These are phyloP conservation scores for Globisporangium paddicum DNA, from an alignment of 352 stramenopile genomes.

Conservation along the genomic window DNA sequence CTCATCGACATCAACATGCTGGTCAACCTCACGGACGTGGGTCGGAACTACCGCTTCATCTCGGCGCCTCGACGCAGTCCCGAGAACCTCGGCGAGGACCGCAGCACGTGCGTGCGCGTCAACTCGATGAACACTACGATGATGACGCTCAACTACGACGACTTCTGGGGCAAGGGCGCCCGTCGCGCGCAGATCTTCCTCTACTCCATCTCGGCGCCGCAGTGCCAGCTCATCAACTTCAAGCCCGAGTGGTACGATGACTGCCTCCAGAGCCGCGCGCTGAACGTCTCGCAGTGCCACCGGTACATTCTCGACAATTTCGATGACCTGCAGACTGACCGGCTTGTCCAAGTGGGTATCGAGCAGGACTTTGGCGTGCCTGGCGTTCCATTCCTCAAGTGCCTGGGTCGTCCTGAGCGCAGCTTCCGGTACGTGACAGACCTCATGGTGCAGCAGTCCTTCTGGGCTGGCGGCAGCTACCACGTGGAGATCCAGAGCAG, in stretches of 20 bases:
- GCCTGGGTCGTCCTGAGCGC: slow-evolving; percentile 26
- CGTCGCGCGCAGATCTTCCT: slow-evolving; percentile 32
- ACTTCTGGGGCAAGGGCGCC: slow-evolving; percentile 38
- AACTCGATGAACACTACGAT: slow-evolving; percentile 36
- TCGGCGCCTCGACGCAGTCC: slow-evolving; percentile 24
- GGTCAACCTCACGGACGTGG: slow-evolving; percentile 15
- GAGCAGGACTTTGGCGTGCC: slow-evolving; percentile 34
- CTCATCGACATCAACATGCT: slow-evolving; percentile 13
- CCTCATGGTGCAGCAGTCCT: slow-evolving; percentile 50
- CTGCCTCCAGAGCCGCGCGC: slow-evolving; percentile 21
- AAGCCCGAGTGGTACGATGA: slow-evolving; percentile 29
- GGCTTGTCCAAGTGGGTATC: slow-evolving; percentile 29
- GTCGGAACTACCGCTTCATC: slow-evolving; percentile 21
- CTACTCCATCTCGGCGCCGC: slow-evolving; percentile 39
- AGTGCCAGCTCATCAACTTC: slow-evolving; percentile 41
- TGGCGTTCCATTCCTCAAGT: slow-evolving; percentile 48
- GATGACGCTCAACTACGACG: slow-evolving; percentile 29
- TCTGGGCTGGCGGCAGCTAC: slow-evolving; percentile 45
- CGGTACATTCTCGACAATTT: slow-evolving; percentile 54
- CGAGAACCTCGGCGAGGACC: slow-evolving; percentile 29
- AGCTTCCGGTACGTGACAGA: slow-evolving; percentile 56
- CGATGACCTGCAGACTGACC: slow-evolving; percentile 23
- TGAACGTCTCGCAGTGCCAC: slow-evolving; percentile 32
- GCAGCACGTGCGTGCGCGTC: slow-evolving; percentile 38
- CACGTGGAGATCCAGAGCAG: slow-evolving; percentile 55